Base-by-base conservation (phyloP, 345 rosid species). In the Salix udensis region DNA sequence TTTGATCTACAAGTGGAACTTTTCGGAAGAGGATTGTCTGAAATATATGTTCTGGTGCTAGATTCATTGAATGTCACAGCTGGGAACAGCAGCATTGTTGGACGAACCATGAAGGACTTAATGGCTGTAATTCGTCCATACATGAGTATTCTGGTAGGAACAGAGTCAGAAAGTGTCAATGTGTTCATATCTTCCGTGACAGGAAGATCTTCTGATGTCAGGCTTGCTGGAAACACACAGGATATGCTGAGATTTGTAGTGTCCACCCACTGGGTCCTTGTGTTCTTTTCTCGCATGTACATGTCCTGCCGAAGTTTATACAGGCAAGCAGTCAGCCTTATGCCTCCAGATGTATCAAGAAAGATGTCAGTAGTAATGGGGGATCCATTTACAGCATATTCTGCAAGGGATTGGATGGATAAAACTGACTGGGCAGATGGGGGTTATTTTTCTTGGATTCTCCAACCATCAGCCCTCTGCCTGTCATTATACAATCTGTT, bases 371-470 rank as follows among this genome's bases (percentile, higher is more conserved):
- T 74, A 31, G 77, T 60, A 23, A 82, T 87, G 84, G 87, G 90
- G 1, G 90, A 89, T 82, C 81, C 83, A 62, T 76, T 86, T 48
- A 78, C 82, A 36, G 87, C 87, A 74, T 82, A 80, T 78, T 79
- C 91, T 46, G 96, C 96, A 72, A 85, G 68, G 74, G 94, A 91
- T 80, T 85, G 86, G 89, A 80, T 87, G 78, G 91, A 88, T 84
- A 89, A 82, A 75, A 87, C 85, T 72, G 88, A 80, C 31, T 92
- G 92, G 96, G 77, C 74, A 31, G 65, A 83, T 68, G 88, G 88
- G 30, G 93, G 91, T 74, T 93, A 96, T 74, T 96, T 96, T 86
- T 91, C 93, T 70, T 91, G 87, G 94, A 84, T 90, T 77, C 74
- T 70, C 71, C 87, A 86, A 61, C 85, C 90, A 75, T 86, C 98